phyloP scores from a whole-genome alignment of 352 stramenopile genomes.

The Halophytophthora polymorphica region DNA sequence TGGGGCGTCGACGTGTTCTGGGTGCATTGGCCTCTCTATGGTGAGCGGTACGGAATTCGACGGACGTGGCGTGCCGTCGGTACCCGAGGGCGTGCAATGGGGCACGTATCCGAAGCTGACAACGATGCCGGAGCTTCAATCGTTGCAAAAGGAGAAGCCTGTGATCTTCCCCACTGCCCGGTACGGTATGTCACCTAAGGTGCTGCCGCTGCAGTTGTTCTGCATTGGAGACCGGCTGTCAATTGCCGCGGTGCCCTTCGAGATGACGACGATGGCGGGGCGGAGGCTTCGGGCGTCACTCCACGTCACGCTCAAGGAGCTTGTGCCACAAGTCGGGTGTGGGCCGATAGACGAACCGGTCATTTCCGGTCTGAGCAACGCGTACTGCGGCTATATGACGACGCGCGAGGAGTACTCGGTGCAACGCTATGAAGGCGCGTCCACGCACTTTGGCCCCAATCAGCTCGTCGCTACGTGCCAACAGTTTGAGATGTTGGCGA shows the following conservation, averaged over 20 bases:
- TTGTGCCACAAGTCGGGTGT: slow-evolving; percentile 9
- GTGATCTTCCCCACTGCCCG: slow-evolving; percentile 76
- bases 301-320: slow-evolving; percentile 19
- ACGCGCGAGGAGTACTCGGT: slow-evolving; percentile 85
- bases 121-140: slow-evolving; percentile 69
- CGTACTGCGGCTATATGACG: slow-evolving; percentile 83
- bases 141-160: slow-evolving; percentile 73
- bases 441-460: slow-evolving; percentile 86
- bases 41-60: slow-evolving; percentile 79
- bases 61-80: slow-evolving; percentile 47
- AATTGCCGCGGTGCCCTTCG: slow-evolving; percentile 76
- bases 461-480: slow-evolving; percentile 77
- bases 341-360: slow-evolving; percentile 49
- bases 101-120: slow-evolving; percentile 67
- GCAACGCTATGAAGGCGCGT: slow-evolving; percentile 88
- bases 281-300: slow-evolving; percentile 53
- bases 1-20: slow-evolving; percentile 59
- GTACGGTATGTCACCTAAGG: slow-evolving; percentile 65
- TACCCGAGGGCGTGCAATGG: slow-evolving; percentile 74
- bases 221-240: slow-evolving; percentile 50
- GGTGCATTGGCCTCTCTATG: slow-evolving; percentile 84
- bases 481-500: slow-evolving; percentile 69
- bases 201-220: slow-evolving; percentile 76
- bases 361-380: slow-evolving; percentile 76
- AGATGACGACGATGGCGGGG: slow-evolving; percentile 84